Evolutionary conservation across 2,329 filamentous ascomycete genomes (phyloP), one percentile per base, ranked within the genome.

Genomic region (Monosporascus sp.): DNA sequence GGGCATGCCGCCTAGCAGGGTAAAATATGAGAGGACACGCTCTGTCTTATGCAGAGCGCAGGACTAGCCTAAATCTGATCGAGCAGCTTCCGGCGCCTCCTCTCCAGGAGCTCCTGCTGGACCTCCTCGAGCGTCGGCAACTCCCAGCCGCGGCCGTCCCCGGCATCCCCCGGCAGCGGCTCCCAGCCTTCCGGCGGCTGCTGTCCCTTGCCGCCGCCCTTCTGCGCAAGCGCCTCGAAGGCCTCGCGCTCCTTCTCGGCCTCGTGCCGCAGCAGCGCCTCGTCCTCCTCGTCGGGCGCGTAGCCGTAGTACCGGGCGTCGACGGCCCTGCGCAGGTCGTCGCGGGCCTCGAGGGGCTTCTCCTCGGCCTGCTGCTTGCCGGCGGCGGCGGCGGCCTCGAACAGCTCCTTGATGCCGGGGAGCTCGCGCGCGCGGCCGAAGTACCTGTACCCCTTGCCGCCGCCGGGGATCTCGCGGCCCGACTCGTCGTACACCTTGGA

Each of bases 231-330:
- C 56, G 83, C 78, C 63, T 90, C 85, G 55, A 83, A 78, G 0
- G 91, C 90, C 68, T 95, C 88, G 59, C 84, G 81, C 77, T 97
- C 94, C 74, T 91, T 94, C 65, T 83, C 77, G 46, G 76, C 80
- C 76, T 99, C 94, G 68, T 95, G 96, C 49, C 77, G 82, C 58
- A 97, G 69, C 65, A 97, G 68, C 46, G 80, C 83, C 0, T 87
- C 89, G 68, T 96, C 90, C 70, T 97, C 94, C 70, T 97, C 92
- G 61, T 92, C 90, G 7, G 92, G 80, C 56, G 91, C 92, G 70
- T 96, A 99, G 41, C 94, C 94, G 70, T 97, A 99, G 71, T 99
- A 99, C 35, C 86, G 88, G 14, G 94, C 94, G 72, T 99, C 90
- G 8, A 99, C 92, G 61, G 86, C 82, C 72, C 82, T 85, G 55